phyloP scores from a whole-genome alignment of 148 eudicot genomes.

The Mesembryanthemum crystallinum region DNA sequence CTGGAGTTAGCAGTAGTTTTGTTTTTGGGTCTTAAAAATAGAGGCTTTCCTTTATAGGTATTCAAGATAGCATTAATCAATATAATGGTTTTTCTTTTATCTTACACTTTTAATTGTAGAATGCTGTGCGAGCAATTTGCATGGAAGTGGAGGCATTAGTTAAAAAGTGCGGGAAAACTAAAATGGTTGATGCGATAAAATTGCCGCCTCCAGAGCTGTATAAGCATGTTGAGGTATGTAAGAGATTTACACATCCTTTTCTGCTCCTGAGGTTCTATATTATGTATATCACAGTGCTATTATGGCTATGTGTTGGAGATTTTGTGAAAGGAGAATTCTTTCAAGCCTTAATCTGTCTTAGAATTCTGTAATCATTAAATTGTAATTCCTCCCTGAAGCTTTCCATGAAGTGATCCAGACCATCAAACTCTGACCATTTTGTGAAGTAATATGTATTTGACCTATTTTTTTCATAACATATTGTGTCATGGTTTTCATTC shows the following conservation, averaged over 20 bases:
- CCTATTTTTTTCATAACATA: too few relatives aligned
- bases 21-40: background rate
- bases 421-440: background rate
- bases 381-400: background rate
- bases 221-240: constrained; percentile 71
- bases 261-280: background rate
- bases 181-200: constrained; percentile 89
- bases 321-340: background rate
- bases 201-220: constrained; percentile 90
- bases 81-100: background rate
- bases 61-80: background rate
- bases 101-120: constrained; percentile 38
- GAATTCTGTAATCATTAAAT: background rate
- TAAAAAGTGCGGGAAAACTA: constrained; percentile 81
- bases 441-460: too few relatives aligned
- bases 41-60: background rate
- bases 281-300: background rate
- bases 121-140: constrained; percentile 80
- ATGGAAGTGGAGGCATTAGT: constrained; percentile 74
- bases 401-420: background rate
- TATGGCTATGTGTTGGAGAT: background rate
- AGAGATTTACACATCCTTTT: background rate
- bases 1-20: background rate
- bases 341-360: background rate
- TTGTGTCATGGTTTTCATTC: too few relatives aligned